Conservation (phyloP, 805 yeast genomes). For the Candida mattraensis region DNA sequence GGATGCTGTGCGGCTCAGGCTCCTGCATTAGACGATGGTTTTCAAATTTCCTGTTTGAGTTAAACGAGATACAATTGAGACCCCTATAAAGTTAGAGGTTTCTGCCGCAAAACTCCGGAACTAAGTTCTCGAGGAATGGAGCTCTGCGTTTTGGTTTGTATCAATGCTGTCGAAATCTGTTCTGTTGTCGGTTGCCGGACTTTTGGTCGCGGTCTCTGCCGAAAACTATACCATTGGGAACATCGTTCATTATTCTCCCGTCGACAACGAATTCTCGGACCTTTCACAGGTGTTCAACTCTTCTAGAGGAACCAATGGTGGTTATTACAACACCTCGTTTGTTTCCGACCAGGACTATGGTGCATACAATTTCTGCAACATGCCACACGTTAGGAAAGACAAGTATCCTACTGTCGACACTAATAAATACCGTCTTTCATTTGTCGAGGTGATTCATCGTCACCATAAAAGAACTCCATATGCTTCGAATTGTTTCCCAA, state of each 20-base stretch:
- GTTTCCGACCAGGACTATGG: constrained; percentile 32
- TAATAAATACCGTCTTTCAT: constrained; percentile 31
- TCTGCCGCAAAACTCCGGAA: too few relatives aligned
- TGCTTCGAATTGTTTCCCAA: constrained; percentile 35
- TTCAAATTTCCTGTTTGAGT: too few relatives aligned
- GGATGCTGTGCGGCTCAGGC: too few relatives aligned
- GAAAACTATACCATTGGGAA: constrained; percentile 3
- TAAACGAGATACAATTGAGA: too few relatives aligned
- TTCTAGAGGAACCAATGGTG: constrained; percentile 28
- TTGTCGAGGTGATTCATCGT: constrained; percentile 43
- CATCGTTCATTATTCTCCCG: constrained; percentile 20
- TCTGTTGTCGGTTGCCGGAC: not conserved
- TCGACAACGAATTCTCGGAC: constrained; percentile 18
- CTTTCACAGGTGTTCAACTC: constrained; percentile 24
- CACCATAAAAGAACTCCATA: constrained; percentile 47
- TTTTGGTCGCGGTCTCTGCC: not conserved
- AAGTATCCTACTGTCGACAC: constrained; percentile 25
- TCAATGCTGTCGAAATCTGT: too few relatives aligned
- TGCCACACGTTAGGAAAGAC: constrained; percentile 43
- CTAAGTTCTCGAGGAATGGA: too few relatives aligned
- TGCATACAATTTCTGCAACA: constrained; percentile 42
- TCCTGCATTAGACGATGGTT: too few relatives aligned
- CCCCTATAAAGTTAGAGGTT: too few relatives aligned
- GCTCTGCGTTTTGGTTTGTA: too few relatives aligned
- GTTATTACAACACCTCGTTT: constrained; percentile 25